Evolutionary conservation across 176 grass and related monocot species (phyloP), one percentile per base, ranked within the genome.

Genomic region (Oryza nivara): DNA sequence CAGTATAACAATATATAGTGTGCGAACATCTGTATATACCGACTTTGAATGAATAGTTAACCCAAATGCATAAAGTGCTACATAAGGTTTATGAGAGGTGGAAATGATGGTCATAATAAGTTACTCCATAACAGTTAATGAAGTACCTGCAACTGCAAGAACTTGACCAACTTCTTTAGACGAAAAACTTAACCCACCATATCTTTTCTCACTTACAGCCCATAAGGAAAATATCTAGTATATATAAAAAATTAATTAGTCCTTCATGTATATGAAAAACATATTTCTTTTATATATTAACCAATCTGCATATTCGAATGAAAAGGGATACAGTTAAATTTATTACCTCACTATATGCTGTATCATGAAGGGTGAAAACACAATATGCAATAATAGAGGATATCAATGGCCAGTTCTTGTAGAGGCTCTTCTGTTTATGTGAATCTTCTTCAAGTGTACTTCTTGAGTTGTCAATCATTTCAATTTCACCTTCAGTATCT

Each of bases 211-310:
- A 79, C 95, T 98, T 72, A 93, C 92, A 15, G 95, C 88, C 95
- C 95, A 98, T 38, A 98, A 68, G 52, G 96, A 95, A 85, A 98
- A 95, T 93, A 98, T 93, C 96, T 98, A 77, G 74, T 22, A 4
- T 76, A 65, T 2, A 12, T 20, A 22, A 38, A 76, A 56, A 6
- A 3, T 20, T 28, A 75, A 22, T 10, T 63, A 23, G 1, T 63
- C 20, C 2, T 22, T 11, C 0, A 23, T 63, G 23, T 63, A 11
- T 63, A 63, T 63, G 58, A 63, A 10, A 58, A 63, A 63, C 3
- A 63, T 63, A 63, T 63, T 10, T 63, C 20, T 11, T 23, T 63
- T 6, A 63, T 63, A 58, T 58, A 8, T 2, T 58, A 58, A 19
- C 17, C 1, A 3, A 67, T 79, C 22, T 14, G 20, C 9, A 79